Evolutionary conservation across 176 grass and related monocot species (phyloP).

Genomic region (Stipa capillata): DNA sequence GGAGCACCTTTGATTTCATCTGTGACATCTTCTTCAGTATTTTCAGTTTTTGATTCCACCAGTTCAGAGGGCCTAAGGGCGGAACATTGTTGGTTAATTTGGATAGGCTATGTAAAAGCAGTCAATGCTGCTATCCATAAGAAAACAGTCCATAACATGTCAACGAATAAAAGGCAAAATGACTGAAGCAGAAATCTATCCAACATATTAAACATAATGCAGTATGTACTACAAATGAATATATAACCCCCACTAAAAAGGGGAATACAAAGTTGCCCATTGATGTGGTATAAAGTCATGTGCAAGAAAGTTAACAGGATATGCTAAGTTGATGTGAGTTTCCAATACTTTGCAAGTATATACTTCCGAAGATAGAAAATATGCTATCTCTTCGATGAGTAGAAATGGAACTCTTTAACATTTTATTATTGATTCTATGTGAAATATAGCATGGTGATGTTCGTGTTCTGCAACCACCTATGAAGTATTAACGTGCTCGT

Average conservation of each 20-base stretch:
- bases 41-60: conserved; percentile 73
- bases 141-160: neutral
- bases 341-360: neutral
- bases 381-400: neutral
- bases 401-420: too few relatives aligned
- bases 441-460: neutral
- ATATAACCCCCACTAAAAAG: neutral
- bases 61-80: conserved; percentile 55
- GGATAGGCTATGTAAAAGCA: neutral
- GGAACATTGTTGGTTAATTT: neutral
- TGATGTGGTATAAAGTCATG: neutral
- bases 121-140: too few relatives aligned
- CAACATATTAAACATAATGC: neutral
- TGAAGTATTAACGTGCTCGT: neutral
- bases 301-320: neutral
- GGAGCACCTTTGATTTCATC: conserved; percentile 37
- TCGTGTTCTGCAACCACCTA: neutral
- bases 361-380: neutral
- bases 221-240: too few relatives aligned
- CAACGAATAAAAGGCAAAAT: neutral
- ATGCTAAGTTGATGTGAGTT: neutral
- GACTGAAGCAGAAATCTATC: neutral
- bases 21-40: conserved; percentile 75
- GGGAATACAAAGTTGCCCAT: neutral
- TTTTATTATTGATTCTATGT: too few relatives aligned